Conservation (phyloP, 352 stramenopile genomes). For the Pythium aristosporum region DNA sequence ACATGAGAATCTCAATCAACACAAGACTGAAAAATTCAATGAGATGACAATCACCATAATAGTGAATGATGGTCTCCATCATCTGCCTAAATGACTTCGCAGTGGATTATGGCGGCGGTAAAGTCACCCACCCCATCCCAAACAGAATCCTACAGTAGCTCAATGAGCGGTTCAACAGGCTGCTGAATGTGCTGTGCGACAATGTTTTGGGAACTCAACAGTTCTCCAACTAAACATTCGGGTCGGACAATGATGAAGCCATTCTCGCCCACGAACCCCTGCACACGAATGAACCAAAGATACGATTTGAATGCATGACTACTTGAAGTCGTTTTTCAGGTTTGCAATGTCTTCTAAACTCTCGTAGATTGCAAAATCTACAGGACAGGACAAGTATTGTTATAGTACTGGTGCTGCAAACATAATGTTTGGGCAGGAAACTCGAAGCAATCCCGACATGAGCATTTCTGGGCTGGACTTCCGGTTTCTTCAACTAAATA, state of each 20-base stretch:
- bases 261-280: background rate
- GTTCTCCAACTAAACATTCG: background rate
- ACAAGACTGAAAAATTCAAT: slow-evolving; percentile 1
- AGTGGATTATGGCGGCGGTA: background rate
- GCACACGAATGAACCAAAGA: background rate
- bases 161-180: too few species aligned
- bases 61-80: background rate
- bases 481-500: too few species aligned
- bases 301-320: background rate
- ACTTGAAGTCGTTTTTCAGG: background rate
- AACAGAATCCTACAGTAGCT: too few species aligned
- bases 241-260: background rate
- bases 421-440: too few species aligned
- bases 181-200: background rate
- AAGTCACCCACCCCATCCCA: too few species aligned
- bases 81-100: background rate
- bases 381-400: too few species aligned
- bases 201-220: background rate
- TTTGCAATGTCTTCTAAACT: background rate
- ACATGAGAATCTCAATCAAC: background rate
- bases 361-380: too few species aligned
- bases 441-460: too few species aligned
- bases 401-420: too few species aligned
- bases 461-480: too few species aligned
- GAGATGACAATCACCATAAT: background rate